Conservation (phyloP, 345 rosid genomes). For the Acer saccharum region DNA sequence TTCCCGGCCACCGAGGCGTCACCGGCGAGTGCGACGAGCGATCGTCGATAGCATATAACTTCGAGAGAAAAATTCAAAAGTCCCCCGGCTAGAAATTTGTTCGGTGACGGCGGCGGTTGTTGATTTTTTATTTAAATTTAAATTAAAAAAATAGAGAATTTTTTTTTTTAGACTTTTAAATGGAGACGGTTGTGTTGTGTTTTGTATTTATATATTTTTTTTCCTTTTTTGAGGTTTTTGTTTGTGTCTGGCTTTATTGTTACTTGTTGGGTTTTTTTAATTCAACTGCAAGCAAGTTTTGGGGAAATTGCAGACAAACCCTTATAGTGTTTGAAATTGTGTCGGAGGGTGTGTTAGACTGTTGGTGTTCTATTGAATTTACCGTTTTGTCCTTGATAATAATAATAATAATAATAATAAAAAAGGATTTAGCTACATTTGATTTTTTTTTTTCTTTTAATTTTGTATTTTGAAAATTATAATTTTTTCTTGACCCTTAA, state of each 20-base stretch:
- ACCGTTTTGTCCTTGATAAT: neutral
- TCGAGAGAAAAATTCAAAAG: neutral
- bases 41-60: constrained; percentile 54
- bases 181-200: constrained; percentile 45
- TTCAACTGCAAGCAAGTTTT: constrained; percentile 32
- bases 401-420: no score
- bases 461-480: no score
- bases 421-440: no score
- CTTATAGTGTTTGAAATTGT: neutral
- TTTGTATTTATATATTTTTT: neutral
- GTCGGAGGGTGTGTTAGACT: neutral
- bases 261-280: constrained; percentile 20
- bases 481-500: no score
- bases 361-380: neutral
- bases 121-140: constrained; percentile 35
- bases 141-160: constrained; percentile 13
- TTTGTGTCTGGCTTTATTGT: constrained; percentile 15
- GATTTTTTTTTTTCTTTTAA: no score
- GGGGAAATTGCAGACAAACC: neutral
- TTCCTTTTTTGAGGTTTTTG: neutral
- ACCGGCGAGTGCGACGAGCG: constrained; percentile 44
- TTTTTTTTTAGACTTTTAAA: constrained; percentile 33
- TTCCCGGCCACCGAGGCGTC: constrained; percentile 57
- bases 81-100: constrained; percentile 10
- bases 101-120: constrained; percentile 26